Evolutionary conservation across 805 yeast genomes (phyloP), one percentile per base, ranked within the genome.

Genomic region (Candida glaebosa): DNA sequence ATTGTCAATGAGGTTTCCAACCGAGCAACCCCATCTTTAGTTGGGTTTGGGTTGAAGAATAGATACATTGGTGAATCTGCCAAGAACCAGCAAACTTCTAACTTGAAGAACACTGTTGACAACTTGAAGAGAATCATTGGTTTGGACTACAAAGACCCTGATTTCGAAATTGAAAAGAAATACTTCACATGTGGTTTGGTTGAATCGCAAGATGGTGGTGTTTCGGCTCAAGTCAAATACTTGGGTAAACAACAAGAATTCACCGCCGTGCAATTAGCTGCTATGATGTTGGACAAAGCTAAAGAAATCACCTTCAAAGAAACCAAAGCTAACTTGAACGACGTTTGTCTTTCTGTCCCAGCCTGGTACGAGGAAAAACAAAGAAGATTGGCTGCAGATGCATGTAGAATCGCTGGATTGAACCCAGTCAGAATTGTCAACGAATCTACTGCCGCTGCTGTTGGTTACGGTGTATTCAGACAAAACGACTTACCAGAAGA

Each of bases 381-480:
- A 75, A 90, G 99, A 72, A 88, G 96, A 59, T 96, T 96, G 49
- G 83, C 93, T 52, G 77, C 88, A 46, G 98, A 93, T 64, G 96
- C 99, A 44, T 91, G 96, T 60, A 79, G 77, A 63, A 86, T 93
- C 64, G 98, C 99, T 45, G 96, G 96, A 50, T 78, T 93, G 61
- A 93, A 93, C 82, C 98, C 99, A 46, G 97, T 93, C 46, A 87
- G 99, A 79, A 82, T 93, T 50, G 96, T 93, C 56, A 93, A 93
- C 68, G 99, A 93, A 67, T 84, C 87, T 52, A 90, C 98, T 44
- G 98, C 99, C 47, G 99, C 99, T 47, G 98, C 97, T 58, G 96
- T 93, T 51, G 95, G 97, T 56, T 95, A 93, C 75, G 99, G 99
- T 76, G 96, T 93, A 47, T 93, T 93, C 84, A 90, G 93, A 80